A percentile compares a stretch with the other conserved stretches of the same genome.
Evolutionary conservation across 2,329 filamentous ascomycete genomes (phyloP).

Genomic region (Diaporthe ampelina): DNA sequence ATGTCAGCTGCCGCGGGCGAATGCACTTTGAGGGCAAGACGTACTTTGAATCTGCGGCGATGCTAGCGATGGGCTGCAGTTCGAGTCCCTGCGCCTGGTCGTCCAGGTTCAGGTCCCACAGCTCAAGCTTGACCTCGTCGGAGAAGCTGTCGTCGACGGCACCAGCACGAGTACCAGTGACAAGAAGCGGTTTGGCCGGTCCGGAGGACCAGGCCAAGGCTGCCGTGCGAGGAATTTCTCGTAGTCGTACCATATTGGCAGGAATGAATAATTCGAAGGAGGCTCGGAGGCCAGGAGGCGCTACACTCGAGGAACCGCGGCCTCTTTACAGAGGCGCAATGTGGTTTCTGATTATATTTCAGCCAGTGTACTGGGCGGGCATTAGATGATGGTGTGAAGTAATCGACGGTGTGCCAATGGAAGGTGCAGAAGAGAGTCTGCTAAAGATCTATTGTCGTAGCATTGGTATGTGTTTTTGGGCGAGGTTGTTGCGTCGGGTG

Average conservation of each 20-base stretch:
- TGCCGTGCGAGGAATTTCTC: slow-evolving; percentile 96
- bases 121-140: slow-evolving; percentile 94
- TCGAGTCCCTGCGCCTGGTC: slow-evolving; percentile 82
- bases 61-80: slow-evolving; percentile 85
- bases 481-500: slow-evolving; percentile 19
- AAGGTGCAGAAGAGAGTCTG: slow-evolving; percentile 34
- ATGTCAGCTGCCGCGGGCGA: slow-evolving; percentile 35
- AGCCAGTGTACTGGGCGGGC: slow-evolving; percentile 24
- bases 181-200: slow-evolving; percentile 82
- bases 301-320: slow-evolving; percentile 29
- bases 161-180: slow-evolving; percentile 93
- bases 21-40: neutral
- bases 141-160: slow-evolving; percentile 98
- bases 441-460: slow-evolving; percentile 30
- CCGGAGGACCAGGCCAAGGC: slow-evolving; percentile 97
- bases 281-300: slow-evolving; percentile 10
- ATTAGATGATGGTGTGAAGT: slow-evolving; percentile 31
- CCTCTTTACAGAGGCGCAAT: slow-evolving; percentile 36
- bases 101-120: slow-evolving; percentile 94
- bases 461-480: slow-evolving; percentile 22
- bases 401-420: slow-evolving; percentile 18
- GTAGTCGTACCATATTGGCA: slow-evolving; percentile 87
- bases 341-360: slow-evolving; percentile 23
- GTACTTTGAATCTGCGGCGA: slow-evolving; percentile 92
- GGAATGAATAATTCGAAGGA: slow-evolving; percentile 18